phyloP scores from a whole-genome alignment of 768 basidiomycete genomes.

The Xerocomus brunneocitrinus region DNA sequence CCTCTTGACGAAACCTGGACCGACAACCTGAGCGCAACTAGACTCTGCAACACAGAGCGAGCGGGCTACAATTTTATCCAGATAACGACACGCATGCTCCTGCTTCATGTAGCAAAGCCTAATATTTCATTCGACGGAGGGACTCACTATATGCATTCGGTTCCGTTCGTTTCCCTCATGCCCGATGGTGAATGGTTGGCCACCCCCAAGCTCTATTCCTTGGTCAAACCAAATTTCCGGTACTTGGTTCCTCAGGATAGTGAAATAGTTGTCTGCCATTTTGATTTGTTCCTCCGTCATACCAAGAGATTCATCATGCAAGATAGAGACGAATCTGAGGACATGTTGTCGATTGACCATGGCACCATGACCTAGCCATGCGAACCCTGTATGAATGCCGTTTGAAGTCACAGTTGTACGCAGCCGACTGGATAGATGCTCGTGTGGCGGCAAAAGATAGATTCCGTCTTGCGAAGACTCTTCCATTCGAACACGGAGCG shows the following conservation, averaged over 20 bases:
- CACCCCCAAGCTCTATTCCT: conserved; percentile 56
- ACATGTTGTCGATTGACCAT: conserved; percentile 44
- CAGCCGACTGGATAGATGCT: conserved; percentile 52
- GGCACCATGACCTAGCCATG: conserved; percentile 65
- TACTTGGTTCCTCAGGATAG: conserved; percentile 49
- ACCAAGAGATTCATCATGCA: conserved; percentile 36
- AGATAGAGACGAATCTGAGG: conserved; percentile 45
- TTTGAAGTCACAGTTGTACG: conserved; percentile 38
- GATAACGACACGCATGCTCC: conserved; percentile 43
- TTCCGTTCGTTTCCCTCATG: conserved; percentile 55
- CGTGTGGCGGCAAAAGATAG: conserved; percentile 57
- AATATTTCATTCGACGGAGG: background rate
- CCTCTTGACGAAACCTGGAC: conserved; percentile 9
- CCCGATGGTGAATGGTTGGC: conserved; percentile 59
- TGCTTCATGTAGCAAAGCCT: conserved; percentile 18
- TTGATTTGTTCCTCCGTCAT: conserved; percentile 46
- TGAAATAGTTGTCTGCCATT: conserved; percentile 72
- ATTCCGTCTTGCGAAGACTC: conserved; percentile 32
- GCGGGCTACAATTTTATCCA: conserved; percentile 32
- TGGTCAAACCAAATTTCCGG: conserved; percentile 64
- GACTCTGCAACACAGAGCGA: background rate
- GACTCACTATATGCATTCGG: conserved; percentile 52
- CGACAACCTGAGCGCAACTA: background rate
- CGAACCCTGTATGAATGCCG: conserved; percentile 50
- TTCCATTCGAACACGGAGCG: conserved; percentile 41